phyloP scores from a whole-genome alignment of 805 yeast genomes.

The Clavispora asparagi region DNA sequence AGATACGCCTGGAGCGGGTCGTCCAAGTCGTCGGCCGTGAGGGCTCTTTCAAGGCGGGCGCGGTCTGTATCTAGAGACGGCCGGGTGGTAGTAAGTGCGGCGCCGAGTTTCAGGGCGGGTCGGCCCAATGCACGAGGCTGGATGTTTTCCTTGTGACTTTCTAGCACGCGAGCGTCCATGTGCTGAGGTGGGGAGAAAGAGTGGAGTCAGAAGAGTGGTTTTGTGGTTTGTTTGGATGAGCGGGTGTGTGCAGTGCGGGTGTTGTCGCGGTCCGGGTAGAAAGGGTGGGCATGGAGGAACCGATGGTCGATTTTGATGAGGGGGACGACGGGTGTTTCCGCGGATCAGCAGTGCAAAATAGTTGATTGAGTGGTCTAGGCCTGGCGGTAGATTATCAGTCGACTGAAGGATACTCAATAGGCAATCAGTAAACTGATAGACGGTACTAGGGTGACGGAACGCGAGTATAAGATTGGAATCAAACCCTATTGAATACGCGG shows the following conservation, averaged over 20 bases:
- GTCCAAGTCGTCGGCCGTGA: constrained; percentile 51
- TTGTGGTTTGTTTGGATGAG: not conserved
- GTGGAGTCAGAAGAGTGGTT: not conserved
- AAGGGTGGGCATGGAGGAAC: no score
- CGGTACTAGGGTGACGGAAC: no score
- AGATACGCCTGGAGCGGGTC: constrained; percentile 78
- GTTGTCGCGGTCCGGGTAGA: not conserved
- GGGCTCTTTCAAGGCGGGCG: constrained; percentile 23
- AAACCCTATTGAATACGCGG: no score
- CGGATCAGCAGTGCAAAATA: no score
- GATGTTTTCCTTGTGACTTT: constrained; percentile 69
- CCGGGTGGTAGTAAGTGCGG: constrained; percentile 26
- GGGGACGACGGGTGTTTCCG: no score
- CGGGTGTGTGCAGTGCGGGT: not conserved
- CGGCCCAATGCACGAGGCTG: constrained; percentile 63
- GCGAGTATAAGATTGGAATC: no score
- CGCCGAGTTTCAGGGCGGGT: constrained; percentile 53
- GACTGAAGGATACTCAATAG: no score
- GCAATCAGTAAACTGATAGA: no score
- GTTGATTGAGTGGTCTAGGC: no score
- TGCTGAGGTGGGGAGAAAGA: not conserved
- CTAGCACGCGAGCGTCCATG: constrained; percentile 21
- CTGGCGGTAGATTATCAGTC: no score
- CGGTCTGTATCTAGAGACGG: constrained; percentile 23
- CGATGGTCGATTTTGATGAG: no score